A percentile compares a stretch with the other conserved stretches of the same genome.
phyloP scores from a whole-genome alignment of 2,329 filamentous ascomycete species.

The Rutstroemia sydowiana region DNA sequence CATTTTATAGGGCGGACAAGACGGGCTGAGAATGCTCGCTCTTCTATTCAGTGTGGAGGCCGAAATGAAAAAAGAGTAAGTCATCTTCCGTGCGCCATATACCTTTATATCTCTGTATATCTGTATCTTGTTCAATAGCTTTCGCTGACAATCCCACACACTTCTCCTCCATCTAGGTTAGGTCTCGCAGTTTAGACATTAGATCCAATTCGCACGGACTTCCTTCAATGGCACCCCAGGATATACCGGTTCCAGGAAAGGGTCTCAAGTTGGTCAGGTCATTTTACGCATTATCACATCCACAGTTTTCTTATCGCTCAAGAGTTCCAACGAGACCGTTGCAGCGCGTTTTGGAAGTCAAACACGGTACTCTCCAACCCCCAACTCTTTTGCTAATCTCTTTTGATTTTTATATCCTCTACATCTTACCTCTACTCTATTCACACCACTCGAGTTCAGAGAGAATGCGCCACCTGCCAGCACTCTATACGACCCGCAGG shows the following conservation, averaged over 20 bases:
- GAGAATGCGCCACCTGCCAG: slow-evolving; percentile 6
- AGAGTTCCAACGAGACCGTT: slow-evolving; percentile 3
- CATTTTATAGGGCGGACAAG: slow-evolving; percentile 5
- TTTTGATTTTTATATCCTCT: too few relatives aligned
- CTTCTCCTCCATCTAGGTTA: neutral
- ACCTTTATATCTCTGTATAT: too few relatives aligned
- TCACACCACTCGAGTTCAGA: neutral
- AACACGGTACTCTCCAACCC: slow-evolving; percentile 1
- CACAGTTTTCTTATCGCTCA: neutral
- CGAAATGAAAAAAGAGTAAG: neutral
- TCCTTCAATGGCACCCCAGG: neutral
- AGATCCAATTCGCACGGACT: neutral
- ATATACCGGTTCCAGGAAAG: slow-evolving; percentile 5
- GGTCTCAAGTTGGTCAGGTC: slow-evolving; percentile 1
- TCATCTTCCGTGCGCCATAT: neutral
- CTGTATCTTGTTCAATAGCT: neutral
- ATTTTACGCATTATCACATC: neutral
- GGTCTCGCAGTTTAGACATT: neutral
- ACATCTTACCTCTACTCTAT: neutral
- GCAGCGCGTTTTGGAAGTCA: slow-evolving; percentile 7
- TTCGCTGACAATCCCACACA: neutral
- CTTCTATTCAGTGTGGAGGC: neutral
- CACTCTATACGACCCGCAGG: slow-evolving; percentile 6
- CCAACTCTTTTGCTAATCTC: slow-evolving; percentile 1
- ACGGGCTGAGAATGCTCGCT: slow-evolving; percentile 2